A percentile compares a stretch with the other conserved stretches of the same genome.
Evolutionary conservation across 495 filamentous ascomycete genomes (phyloP).

Genomic region (Staphylotrichum tortipilum): DNA sequence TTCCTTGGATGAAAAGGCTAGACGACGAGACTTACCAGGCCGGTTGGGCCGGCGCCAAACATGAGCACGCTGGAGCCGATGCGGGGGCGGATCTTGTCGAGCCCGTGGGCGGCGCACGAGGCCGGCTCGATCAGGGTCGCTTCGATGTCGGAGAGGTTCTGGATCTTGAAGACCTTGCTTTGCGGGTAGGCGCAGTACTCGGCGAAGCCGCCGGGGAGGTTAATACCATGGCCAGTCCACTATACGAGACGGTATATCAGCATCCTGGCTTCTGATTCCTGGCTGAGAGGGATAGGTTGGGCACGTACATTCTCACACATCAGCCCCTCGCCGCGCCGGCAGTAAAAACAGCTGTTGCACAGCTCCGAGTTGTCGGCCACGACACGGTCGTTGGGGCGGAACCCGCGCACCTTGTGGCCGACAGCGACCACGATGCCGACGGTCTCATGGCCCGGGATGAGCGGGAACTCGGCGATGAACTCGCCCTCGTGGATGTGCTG

Average conservation of each 20-base stretch:
- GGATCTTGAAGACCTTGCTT: slow-evolving; percentile 60
- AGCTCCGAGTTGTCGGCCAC: slow-evolving; percentile 54
- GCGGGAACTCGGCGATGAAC: slow-evolving; percentile 32
- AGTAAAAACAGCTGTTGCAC: slow-evolving; percentile 67
- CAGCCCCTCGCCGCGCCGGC: slow-evolving; percentile 56
- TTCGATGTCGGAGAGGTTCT: slow-evolving; percentile 60
- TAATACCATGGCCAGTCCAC: slow-evolving; percentile 56
- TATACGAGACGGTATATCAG: background rate
- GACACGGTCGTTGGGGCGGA: slow-evolving; percentile 58
- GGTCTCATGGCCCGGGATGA: slow-evolving; percentile 46
- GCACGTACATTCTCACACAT: slow-evolving; percentile 51
- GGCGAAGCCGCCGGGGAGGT: slow-evolving; percentile 60
- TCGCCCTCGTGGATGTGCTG: slow-evolving; percentile 53
- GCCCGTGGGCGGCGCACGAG: slow-evolving; percentile 60
- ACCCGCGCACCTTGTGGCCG: slow-evolving; percentile 49
- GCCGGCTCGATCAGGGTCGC: slow-evolving; percentile 68
- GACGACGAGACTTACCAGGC: background rate
- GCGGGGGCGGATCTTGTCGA: slow-evolving; percentile 64
- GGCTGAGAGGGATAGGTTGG: background rate
- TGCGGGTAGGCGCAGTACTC: slow-evolving; percentile 53
- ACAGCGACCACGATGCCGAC: slow-evolving; percentile 47
- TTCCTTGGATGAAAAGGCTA: background rate
- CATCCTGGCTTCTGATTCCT: background rate
- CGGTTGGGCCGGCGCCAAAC: slow-evolving; percentile 59
- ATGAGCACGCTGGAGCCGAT: slow-evolving; percentile 57